Evolutionary conservation across 1,284 basidiomycete species (phyloP), one percentile per base, ranked within the genome.

Genomic region (Sporisorium scitamineum): DNA sequence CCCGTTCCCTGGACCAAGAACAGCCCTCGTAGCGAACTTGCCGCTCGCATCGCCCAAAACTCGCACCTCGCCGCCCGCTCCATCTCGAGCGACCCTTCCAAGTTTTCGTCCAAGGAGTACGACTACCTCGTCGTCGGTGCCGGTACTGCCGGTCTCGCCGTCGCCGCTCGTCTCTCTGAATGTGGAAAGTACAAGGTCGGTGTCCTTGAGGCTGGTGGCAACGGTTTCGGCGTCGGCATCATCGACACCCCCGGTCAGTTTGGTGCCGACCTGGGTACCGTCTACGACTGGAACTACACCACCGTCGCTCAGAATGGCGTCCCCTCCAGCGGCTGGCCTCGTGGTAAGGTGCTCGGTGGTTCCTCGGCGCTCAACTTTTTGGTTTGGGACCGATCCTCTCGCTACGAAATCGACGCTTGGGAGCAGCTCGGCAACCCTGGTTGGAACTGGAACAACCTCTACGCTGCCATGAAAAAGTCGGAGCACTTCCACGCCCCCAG

Each of bases 61-160:
- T 34, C 52, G 5, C 60, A 60, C 22, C 60, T 77, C 27, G 70
- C 75, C 44, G 44, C 75, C n/a, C 65, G 67, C 31, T 54, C 75
- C 63, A 77, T 77, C 57, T 58, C 70, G 45, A 59, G 44, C 58
- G 67, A 77, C 48, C 62, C 70, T 27, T 29, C 39, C 45, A 37
- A 55, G 32, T 77, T 77, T 52, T 48, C 62, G 24, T 56, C 56
- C 29, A 65, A 68, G 50, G 14, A 72, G 54, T 79, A 64, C 66
- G 90, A 81, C 66, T 81, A 80, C 67, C 45, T 82, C 34, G 61
- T 81, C 32, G 71, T 80, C 44, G 80, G 80, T 55, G 80, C 70
- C 37, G 96, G 95, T 5, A 94, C 94, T 34, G 80, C 77, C 8
- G 80, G 80, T 67, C 66, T 80, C 13, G 77, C 80, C 18, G 42